Evolutionary conservation across 169 alveolate genomes (phyloP), one percentile per base, ranked within the genome.

Genomic region (Toxoplasma gondii): DNA sequence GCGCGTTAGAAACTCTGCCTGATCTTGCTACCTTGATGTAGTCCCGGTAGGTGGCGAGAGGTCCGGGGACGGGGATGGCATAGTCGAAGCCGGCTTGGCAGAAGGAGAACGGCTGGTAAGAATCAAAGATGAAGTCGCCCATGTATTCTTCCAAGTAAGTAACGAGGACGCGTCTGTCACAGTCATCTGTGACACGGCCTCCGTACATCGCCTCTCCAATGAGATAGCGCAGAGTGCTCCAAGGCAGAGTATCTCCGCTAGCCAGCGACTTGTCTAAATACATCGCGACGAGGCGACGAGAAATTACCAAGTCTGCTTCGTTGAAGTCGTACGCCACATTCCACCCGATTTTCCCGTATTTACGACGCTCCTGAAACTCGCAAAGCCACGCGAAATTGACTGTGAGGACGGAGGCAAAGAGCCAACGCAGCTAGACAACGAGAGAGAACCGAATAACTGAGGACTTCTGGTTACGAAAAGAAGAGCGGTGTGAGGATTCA

Each of bases 171-270:
- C 99, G 93, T 94, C 99, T 96, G 96, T 98, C 99, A 96, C 97
- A 98, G 96, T 97, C 99, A 97, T 98, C 99, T 29, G 99, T 98
- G 44, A 98, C 99, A 93, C 99, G 98, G 16, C 99, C 99, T 36
- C 99, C 99, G 93, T 98, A 98, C 99, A 98, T 98, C 90, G 98
- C 99, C 95, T 98, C 99, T 78, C 99, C 99, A 34, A 98, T 98
- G 92, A 98, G 96, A 94, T 98, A 98, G 94, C 98, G 96, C 19
- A 84, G 91, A 0, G 95, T 94, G 78, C 88, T 87, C 95, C 95
- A 92, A 4, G 95, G 95, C 39, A 84, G 29, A 5, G 88, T 64
- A 16, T 69, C 88, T 27, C 58, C 64, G 39, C 43, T 70, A 10
- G 31, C 54, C 83, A 49, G 38, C 27, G 93, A 17, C 88, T 93